A percentile compares a stretch with the other conserved stretches of the same genome.
Evolutionary conservation across 2,329 filamentous ascomycete genomes (phyloP).

Genomic region (Hymenoscyphus salicellus): DNA sequence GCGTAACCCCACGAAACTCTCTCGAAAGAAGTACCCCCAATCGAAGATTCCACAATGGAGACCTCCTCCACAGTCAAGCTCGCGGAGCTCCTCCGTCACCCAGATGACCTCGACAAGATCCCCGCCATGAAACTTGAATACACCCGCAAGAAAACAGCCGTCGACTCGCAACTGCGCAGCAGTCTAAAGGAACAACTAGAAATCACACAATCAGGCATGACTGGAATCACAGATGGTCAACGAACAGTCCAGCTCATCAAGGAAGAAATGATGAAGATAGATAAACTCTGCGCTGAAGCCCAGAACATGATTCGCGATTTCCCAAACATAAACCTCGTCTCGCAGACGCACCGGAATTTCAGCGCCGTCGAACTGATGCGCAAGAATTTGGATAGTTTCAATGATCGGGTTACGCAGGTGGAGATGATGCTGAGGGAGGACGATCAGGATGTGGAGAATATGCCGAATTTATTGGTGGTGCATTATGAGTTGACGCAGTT

Average conservation of each 20-base stretch:
- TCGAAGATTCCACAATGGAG: slow-evolving; percentile 34
- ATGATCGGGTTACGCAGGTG: slow-evolving; percentile 69
- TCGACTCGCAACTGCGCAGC: slow-evolving; percentile 85
- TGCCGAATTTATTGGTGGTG: slow-evolving; percentile 83
- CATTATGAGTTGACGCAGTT: slow-evolving; percentile 92
- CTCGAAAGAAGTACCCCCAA: slow-evolving; percentile 10
- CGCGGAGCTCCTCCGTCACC: slow-evolving; percentile 87
- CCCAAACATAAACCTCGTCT: slow-evolving; percentile 84
- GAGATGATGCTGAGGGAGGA: slow-evolving; percentile 79
- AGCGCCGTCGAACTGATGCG: slow-evolving; percentile 92
- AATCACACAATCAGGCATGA: slow-evolving; percentile 91
- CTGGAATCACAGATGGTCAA: slow-evolving; percentile 81
- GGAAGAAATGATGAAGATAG: slow-evolving; percentile 98
- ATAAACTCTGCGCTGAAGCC: slow-evolving; percentile 93
- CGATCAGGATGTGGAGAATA: slow-evolving; percentile 80
- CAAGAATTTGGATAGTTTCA: slow-evolving; percentile 82
- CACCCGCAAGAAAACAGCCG: slow-evolving; percentile 84
- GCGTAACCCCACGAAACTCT: slow-evolving; percentile 18
- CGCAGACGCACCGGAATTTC: slow-evolving; percentile 95
- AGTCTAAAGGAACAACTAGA: slow-evolving; percentile 90
- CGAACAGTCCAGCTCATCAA: slow-evolving; percentile 90
- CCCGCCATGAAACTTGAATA: slow-evolving; percentile 86
- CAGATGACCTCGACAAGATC: slow-evolving; percentile 97
- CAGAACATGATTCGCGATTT: slow-evolving; percentile 98
- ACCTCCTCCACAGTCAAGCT: slow-evolving; percentile 56